These are phyloP conservation scores for Pseudopediastrum boryanum DNA, from an alignment of 139 green algal species.

Conservation along the genomic window DNA sequence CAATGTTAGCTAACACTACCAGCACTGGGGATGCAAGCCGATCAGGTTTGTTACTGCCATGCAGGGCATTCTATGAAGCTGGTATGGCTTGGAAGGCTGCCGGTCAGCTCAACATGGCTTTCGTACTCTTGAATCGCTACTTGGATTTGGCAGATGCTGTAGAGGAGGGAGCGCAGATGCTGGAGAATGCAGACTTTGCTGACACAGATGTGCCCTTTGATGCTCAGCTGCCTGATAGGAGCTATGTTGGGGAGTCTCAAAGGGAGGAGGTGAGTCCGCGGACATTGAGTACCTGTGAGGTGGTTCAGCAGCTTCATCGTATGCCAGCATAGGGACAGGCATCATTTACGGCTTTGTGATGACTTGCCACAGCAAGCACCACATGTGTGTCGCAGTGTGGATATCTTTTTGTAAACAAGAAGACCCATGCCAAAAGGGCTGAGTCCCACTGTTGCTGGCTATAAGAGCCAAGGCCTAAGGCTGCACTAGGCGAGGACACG, in stretches of 20 bases:
- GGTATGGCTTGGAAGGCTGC: slow-evolving; percentile 47
- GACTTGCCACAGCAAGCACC: no score
- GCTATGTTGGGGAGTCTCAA: slow-evolving; percentile 7
- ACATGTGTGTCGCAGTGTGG: no score
- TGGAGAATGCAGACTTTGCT: slow-evolving; percentile 80
- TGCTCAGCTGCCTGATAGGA: background rate
- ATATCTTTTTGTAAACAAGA: no score
- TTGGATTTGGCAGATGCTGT: slow-evolving; percentile 86
- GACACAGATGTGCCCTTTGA: slow-evolving; percentile 20
- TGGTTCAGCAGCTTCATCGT: no score
- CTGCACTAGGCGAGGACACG: no score
- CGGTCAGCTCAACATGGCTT: slow-evolving; percentile 70
- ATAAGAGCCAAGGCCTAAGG: no score
- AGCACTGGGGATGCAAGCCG: background rate
- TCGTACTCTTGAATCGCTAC: slow-evolving; percentile 88
- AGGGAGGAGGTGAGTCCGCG: slow-evolving; percentile 17
- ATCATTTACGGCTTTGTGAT: no score
- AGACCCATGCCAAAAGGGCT: no score
- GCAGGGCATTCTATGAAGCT: slow-evolving; percentile 45
- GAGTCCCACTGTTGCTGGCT: no score
- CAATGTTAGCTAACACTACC: background rate
- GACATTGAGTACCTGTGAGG: no score
- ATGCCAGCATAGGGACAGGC: no score
- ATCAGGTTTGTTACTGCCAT: background rate
- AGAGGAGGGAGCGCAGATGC: slow-evolving; percentile 62